These are phyloP conservation scores for Komagataella kurtzmanii DNA, from an alignment of 805 yeast species.

Conservation along the genomic window DNA sequence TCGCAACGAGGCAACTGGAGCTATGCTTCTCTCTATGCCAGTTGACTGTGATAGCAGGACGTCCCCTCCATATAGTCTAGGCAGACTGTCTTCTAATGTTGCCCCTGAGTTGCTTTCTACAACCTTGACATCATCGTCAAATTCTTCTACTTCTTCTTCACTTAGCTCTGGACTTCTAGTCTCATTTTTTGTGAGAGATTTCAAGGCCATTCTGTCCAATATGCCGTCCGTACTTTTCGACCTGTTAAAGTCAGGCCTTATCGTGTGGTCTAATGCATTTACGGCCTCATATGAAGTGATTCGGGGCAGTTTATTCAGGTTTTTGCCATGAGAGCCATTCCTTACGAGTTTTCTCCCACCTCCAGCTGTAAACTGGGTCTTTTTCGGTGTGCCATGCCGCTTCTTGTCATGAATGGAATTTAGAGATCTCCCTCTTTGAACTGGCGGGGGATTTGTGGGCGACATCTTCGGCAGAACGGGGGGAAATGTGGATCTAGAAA, in stretches of 20 bases:
- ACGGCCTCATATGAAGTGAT: constrained; percentile 14
- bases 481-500: neutral
- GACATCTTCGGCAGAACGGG: neutral
- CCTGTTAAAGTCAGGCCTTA: constrained; percentile 15
- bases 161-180: constrained; percentile 3
- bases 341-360: constrained; percentile 13
- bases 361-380: constrained; percentile 18
- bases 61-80: constrained; percentile 12
- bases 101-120: constrained; percentile 4
- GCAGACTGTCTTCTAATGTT: neutral
- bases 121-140: constrained; percentile 21
- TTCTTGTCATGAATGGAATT: constrained; percentile 14
- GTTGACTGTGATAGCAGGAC: constrained; percentile 15
- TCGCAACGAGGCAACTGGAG: neutral
- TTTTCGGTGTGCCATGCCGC: constrained; percentile 11
- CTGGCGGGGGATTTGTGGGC: constrained; percentile 1
- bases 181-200: constrained; percentile 1
- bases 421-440: constrained; percentile 12
- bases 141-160: constrained; percentile 28
- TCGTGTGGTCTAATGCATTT: neutral
- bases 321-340: constrained; percentile 20
- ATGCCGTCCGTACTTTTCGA: constrained; percentile 21
- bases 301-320: constrained; percentile 17
- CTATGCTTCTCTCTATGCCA: constrained; percentile 10
- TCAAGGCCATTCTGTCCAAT: constrained; percentile 5